phyloP scores from a whole-genome alignment of 352 stramenopile species.

The Globisporangium alternatum region DNA sequence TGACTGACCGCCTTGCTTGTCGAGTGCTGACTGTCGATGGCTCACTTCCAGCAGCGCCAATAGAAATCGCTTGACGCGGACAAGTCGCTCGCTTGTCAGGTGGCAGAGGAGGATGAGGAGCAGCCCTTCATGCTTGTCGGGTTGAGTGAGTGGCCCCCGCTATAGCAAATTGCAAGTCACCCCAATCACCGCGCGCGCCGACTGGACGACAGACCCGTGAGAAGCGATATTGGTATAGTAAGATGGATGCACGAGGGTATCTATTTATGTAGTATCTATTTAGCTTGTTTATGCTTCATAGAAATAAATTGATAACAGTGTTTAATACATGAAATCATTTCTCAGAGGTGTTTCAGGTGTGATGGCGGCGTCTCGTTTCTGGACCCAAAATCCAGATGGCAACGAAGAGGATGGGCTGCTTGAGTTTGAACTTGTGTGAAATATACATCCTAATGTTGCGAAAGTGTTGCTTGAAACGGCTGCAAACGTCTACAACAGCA shows the following conservation, averaged over 20 bases:
- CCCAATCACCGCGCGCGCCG: neutral
- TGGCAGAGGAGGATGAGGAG: constrained; percentile 2
- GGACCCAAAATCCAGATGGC: too few species aligned
- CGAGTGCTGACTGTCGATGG: neutral
- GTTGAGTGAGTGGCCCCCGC: constrained; percentile 3
- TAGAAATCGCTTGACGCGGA: constrained; percentile 9
- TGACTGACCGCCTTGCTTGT: neutral
- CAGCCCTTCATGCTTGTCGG: neutral
- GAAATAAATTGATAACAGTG: too few species aligned
- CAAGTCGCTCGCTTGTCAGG: constrained; percentile 4
- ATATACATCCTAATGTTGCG: too few species aligned
- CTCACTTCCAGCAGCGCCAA: constrained; percentile 10
- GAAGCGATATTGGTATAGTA: neutral
- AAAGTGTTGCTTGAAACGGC: too few species aligned
- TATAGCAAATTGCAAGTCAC: neutral
- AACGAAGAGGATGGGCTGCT: too few species aligned
- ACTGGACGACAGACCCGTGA: neutral
- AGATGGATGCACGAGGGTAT: neutral
- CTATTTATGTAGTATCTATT: neutral
- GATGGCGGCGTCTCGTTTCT: too few species aligned
- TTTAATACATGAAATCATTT: too few species aligned
- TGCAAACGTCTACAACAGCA: too few species aligned
- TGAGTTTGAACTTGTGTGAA: too few species aligned
- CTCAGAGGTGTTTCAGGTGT: too few species aligned
- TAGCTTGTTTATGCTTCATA: too few species aligned